A percentile compares a stretch with the other conserved stretches of the same genome.
These are phyloP conservation scores for Loxodes magnus DNA, from an alignment of 73 alveolate genomes.

Conservation along the genomic window DNA sequence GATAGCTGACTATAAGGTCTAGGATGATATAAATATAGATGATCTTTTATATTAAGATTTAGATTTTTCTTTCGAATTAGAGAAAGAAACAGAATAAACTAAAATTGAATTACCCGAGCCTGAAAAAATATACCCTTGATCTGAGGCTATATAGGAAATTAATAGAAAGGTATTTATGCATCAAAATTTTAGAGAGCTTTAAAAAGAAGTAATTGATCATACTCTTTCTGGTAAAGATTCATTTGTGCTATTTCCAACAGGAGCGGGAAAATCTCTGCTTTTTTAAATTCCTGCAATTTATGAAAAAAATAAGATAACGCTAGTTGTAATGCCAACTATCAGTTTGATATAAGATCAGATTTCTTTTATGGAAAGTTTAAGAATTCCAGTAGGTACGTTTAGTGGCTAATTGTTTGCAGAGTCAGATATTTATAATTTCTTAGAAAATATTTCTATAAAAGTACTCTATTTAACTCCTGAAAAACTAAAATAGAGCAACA, in stretches of 20 bases:
- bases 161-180: slow-evolving; percentile 57
- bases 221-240: slow-evolving; percentile 71
- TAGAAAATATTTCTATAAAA: not conserved
- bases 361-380: too few relatives aligned
- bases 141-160: slow-evolving; percentile 45
- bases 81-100: too few relatives aligned
- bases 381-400: too few relatives aligned
- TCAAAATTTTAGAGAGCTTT: slow-evolving; percentile 62
- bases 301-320: slow-evolving; percentile 50
- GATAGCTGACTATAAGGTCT: too few relatives aligned
- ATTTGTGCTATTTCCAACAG: slow-evolving; percentile 95
- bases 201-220: slow-evolving; percentile 79
- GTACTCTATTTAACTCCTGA: slow-evolving; percentile 58
- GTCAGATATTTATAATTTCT: too few relatives aligned
- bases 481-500: slow-evolving; percentile 24
- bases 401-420: too few relatives aligned
- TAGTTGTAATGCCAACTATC: slow-evolving; percentile 83
- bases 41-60: too few relatives aligned
- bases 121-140: too few relatives aligned
- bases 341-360: slow-evolving; percentile 73
- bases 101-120: too few relatives aligned
- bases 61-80: too few relatives aligned
- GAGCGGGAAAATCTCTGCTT: slow-evolving; percentile 85
- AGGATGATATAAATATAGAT: too few relatives aligned
- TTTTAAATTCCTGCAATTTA: slow-evolving; percentile 82